These are phyloP conservation scores for Aspergillus eucalypticola DNA, from an alignment of 2,329 filamentous ascomycete genomes.

Conservation along the genomic window DNA sequence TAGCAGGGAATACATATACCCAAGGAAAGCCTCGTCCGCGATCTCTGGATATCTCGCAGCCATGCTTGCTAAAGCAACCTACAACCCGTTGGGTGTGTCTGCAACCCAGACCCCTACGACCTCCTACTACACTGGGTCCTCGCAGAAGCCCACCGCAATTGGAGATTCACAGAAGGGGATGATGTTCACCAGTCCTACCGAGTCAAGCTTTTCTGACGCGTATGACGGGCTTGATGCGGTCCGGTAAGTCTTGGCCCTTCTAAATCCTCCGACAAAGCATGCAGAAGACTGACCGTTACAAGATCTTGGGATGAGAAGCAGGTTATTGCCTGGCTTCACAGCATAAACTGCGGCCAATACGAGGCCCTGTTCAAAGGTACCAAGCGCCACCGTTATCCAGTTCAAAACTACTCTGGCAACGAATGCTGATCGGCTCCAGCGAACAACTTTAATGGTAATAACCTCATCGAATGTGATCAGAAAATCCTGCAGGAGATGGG, in stretches of 20 bases:
- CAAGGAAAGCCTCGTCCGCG: not conserved
- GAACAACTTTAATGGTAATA: constrained; percentile 97
- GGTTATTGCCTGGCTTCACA: constrained; percentile 86
- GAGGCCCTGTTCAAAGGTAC: constrained; percentile 77
- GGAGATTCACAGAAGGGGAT: constrained; percentile 36
- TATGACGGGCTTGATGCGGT: constrained; percentile 72
- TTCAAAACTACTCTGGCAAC: constrained; percentile 3
- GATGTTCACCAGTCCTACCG: constrained; percentile 76
- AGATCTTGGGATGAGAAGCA: constrained; percentile 83
- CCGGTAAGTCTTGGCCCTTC: constrained; percentile 53
- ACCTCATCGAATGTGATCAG: constrained; percentile 95
- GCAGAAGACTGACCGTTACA: constrained; percentile 20
- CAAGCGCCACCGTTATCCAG: not conserved
- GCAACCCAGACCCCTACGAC: constrained; percentile 38
- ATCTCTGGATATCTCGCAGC: not conserved
- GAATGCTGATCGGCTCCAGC: constrained; percentile 45
- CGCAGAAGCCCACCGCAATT: constrained; percentile 31
- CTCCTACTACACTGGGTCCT: constrained; percentile 31
- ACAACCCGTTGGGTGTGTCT: constrained; percentile 34
- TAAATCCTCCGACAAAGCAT: not conserved
- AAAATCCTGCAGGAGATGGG: constrained; percentile 96
- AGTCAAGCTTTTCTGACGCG: constrained; percentile 84
- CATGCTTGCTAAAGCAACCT: constrained; percentile 47
- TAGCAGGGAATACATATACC: not conserved
- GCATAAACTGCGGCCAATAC: constrained; percentile 91